A percentile compares a stretch with the other conserved stretches of the same genome.
Evolutionary conservation across 164 flowering plant genomes (phyloP).

Genomic region (Dillenia turbinata): DNA sequence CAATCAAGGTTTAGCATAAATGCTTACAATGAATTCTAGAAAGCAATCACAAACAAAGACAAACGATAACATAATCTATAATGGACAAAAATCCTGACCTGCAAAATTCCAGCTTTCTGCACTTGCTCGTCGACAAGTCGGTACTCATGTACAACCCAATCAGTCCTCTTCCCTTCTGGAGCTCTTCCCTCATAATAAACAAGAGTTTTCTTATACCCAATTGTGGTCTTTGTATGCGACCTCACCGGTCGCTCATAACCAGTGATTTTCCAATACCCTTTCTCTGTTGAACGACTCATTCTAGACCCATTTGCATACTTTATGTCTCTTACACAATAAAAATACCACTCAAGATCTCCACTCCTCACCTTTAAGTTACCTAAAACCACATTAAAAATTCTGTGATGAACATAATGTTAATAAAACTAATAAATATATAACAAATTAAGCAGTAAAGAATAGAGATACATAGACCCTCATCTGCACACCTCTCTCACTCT

Average conservation of each 20-base stretch:
- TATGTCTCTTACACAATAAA: slow-evolving; percentile 41
- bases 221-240: slow-evolving; percentile 14
- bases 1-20: too few relatives aligned
- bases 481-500: too few relatives aligned
- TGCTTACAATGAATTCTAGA: too few relatives aligned
- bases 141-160: slow-evolving; percentile 66
- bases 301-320: slow-evolving; percentile 57
- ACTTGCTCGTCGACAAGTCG: slow-evolving; percentile 41
- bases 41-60: too few relatives aligned
- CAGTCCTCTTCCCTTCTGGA: slow-evolving; percentile 49
- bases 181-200: slow-evolving; percentile 56
- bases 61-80: too few relatives aligned
- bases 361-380: slow-evolving; percentile 17
- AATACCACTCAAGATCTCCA: slow-evolving; percentile 53
- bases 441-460: too few relatives aligned
- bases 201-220: slow-evolving; percentile 55
- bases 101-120: slow-evolving; percentile 20
- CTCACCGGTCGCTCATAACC: slow-evolving; percentile 45
- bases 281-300: slow-evolving; percentile 45
- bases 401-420: too few relatives aligned
- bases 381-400: too few relatives aligned
- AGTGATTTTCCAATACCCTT: slow-evolving; percentile 61
- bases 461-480: too few relatives aligned
- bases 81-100: slow-evolving; percentile 18
- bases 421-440: too few relatives aligned